Percentiles rank a stretch among this genome's conserved stretches.
Evolutionary conservation across 768 basidiomycete species (phyloP).

Genomic region (Trametes maxima): DNA sequence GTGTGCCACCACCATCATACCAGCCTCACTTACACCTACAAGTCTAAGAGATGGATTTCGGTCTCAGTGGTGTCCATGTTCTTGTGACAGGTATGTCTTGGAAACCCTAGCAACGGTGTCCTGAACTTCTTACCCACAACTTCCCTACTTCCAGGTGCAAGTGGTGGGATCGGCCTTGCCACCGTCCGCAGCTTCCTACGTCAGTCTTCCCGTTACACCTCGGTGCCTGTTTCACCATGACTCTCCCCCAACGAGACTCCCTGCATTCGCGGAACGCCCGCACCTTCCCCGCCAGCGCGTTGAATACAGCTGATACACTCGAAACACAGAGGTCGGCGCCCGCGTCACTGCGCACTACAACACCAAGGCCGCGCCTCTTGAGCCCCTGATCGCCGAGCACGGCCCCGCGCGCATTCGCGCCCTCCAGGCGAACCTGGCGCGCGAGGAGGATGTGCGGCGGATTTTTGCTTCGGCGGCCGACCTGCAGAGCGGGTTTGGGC

Average conservation of each 20-base stretch:
- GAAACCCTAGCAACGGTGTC: not conserved
- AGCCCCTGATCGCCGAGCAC: conserved; percentile 42
- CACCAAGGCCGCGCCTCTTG: conserved; percentile 47
- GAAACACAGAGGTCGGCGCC: conserved; percentile 63
- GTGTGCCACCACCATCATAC: not conserved
- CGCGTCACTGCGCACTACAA: conserved; percentile 75
- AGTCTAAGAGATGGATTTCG: conserved; percentile 50
- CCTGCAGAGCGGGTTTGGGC: conserved; percentile 41
- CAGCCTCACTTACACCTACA: not conserved
- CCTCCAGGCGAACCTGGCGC: conserved; percentile 60
- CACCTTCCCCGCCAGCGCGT: not conserved
- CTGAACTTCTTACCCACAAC: not conserved
- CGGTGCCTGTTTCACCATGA: not conserved
- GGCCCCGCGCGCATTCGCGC: conserved; percentile 33
- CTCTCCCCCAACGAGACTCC: not conserved
- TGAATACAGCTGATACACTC: not conserved
- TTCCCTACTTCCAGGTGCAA: conserved; percentile 53
- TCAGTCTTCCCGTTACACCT: conserved; percentile 30
- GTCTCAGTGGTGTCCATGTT: conserved; percentile 61
- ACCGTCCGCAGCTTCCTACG: conserved; percentile 59
- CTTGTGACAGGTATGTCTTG: conserved; percentile 60
- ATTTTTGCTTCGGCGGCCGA: conserved; percentile 46
- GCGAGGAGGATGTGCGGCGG: conserved; percentile 52
- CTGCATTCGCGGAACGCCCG: not conserved
- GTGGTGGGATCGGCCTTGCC: conserved; percentile 74